Conservation (phyloP, 768 basidiomycete genomes). For the Favolaschia claudopus region DNA sequence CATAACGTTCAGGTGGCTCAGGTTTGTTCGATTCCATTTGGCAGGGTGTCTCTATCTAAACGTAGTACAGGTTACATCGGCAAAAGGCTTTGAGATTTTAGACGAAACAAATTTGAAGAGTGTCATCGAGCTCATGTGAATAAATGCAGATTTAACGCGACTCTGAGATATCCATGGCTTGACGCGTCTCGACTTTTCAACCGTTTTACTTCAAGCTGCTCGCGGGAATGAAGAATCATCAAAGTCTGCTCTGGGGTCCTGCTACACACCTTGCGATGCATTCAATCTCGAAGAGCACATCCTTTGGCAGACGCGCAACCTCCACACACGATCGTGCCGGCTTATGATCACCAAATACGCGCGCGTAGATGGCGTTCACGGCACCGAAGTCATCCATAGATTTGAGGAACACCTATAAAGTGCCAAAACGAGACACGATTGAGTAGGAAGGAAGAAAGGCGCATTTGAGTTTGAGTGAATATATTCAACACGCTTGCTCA, state of each 20-base stretch:
- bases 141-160: slow-evolving; percentile 16
- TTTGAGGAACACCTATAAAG: slow-evolving; percentile 88
- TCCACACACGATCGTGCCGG: slow-evolving; percentile 95
- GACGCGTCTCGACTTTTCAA: not conserved
- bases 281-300: slow-evolving; percentile 93
- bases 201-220: slow-evolving; percentile 43
- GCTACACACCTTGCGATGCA: slow-evolving; percentile 75
- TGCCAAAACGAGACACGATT: too few relatives aligned
- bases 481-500: not conserved
- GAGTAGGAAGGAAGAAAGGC: too few relatives aligned
- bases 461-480: too few relatives aligned
- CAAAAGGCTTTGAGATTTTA: slow-evolving; percentile 89
- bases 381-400: slow-evolving; percentile 88
- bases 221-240: not conserved
- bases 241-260: not conserved
- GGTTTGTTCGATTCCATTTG: slow-evolving; percentile 50
- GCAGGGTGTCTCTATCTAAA: not conserved
- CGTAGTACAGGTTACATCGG: slow-evolving; percentile 71
- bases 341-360: slow-evolving; percentile 89
- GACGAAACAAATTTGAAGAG: slow-evolving; percentile 81
- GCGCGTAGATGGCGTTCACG: slow-evolving; percentile 83
- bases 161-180: not conserved
- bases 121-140: slow-evolving; percentile 85
- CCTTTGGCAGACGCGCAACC: slow-evolving; percentile 86
- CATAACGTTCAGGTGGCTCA: slow-evolving; percentile 98